These are phyloP conservation scores for Primulina tabacum DNA, from an alignment of 257 asterid species.

Conservation along the genomic window DNA sequence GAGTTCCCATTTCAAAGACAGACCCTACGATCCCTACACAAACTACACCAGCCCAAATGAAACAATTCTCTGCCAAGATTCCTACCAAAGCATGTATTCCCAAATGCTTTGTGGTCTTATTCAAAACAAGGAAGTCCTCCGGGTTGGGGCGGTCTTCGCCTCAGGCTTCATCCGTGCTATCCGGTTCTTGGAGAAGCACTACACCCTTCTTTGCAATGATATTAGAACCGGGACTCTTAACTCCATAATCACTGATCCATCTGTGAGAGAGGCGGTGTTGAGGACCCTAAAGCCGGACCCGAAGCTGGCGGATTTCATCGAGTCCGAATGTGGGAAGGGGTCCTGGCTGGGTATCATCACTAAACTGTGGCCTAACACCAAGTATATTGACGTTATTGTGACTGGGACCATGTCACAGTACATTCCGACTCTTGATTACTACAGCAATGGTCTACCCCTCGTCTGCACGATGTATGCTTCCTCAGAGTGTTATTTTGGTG, in stretches of 20 bases:
- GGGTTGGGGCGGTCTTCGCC: constrained; percentile 95
- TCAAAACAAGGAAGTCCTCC: constrained; percentile 63
- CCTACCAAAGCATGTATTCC: constrained; percentile 90
- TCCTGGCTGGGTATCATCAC: constrained; percentile 82
- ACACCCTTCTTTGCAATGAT: constrained; percentile 62
- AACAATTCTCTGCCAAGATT: constrained; percentile 74
- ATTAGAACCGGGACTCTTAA: constrained; percentile 61
- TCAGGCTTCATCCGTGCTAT: constrained; percentile 90
- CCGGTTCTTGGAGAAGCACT: constrained; percentile 71
- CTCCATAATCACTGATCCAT: constrained; percentile 47
- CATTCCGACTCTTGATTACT: constrained; percentile 77
- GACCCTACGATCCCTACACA: constrained; percentile 85
- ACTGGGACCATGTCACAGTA: constrained; percentile 97
- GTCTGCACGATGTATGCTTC: constrained; percentile 96
- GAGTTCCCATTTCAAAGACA: background rate
- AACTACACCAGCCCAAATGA: constrained; percentile 93
- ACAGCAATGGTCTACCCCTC: constrained; percentile 77
- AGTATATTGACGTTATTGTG: constrained; percentile 81
- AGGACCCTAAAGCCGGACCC: constrained; percentile 62
- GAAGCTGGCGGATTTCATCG: constrained; percentile 56
- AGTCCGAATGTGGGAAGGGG: constrained; percentile 48
- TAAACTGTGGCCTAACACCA: constrained; percentile 84
- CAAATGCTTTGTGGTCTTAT: constrained; percentile 89
- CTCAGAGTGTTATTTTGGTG: constrained; percentile 88
- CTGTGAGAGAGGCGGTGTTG: constrained; percentile 51